Evolutionary conservation across 352 stramenopile genomes (phyloP).

Genomic region (Globisporangium middletonii): DNA sequence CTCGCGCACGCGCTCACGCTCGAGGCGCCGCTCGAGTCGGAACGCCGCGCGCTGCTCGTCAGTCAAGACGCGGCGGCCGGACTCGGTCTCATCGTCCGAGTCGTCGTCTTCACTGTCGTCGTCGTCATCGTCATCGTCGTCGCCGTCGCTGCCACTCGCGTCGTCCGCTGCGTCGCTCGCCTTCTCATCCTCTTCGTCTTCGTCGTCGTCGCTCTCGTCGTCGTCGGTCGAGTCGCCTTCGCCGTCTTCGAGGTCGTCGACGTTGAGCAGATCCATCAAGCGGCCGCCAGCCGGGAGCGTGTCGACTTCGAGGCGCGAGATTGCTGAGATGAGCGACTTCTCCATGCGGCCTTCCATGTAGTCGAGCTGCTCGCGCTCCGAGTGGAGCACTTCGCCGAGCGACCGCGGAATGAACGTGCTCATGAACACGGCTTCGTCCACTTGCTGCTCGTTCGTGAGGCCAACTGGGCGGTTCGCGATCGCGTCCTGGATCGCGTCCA

Average conservation of each 20-base stretch:
- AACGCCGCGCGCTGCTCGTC: conserved; percentile 82
- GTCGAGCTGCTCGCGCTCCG: conserved; percentile 78
- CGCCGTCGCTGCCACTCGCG: conserved; percentile 25
- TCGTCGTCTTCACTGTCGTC: conserved; percentile 38
- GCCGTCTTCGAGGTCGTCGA: conserved; percentile 74
- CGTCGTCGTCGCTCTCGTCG: conserved; percentile 57
- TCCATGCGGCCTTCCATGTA: conserved; percentile 86
- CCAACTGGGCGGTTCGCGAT: conserved; percentile 70
- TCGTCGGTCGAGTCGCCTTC: conserved; percentile 46
- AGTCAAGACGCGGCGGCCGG: conserved; percentile 37
- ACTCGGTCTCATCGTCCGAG: conserved; percentile 12
- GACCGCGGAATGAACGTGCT: conserved; percentile 92
- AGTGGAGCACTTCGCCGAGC: conserved; percentile 91
- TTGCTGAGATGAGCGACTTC: conserved; percentile 70
- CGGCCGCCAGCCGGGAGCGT: conserved; percentile 30
- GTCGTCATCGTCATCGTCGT: conserved; percentile 32
- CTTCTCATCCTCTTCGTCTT: conserved; percentile 45
- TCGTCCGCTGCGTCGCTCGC: conserved; percentile 42
- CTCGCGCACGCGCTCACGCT: conserved; percentile 47
- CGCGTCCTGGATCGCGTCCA: conserved; percentile 88
- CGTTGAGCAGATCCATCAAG: conserved; percentile 50
- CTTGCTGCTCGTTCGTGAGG: conserved; percentile 73
- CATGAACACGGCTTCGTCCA: conserved; percentile 94
- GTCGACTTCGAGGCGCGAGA: conserved; percentile 65
- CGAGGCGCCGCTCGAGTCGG: conserved; percentile 71